These are phyloP conservation scores for Triticum urartu DNA, from an alignment of 176 grass and related monocot species.

Conservation along the genomic window DNA sequence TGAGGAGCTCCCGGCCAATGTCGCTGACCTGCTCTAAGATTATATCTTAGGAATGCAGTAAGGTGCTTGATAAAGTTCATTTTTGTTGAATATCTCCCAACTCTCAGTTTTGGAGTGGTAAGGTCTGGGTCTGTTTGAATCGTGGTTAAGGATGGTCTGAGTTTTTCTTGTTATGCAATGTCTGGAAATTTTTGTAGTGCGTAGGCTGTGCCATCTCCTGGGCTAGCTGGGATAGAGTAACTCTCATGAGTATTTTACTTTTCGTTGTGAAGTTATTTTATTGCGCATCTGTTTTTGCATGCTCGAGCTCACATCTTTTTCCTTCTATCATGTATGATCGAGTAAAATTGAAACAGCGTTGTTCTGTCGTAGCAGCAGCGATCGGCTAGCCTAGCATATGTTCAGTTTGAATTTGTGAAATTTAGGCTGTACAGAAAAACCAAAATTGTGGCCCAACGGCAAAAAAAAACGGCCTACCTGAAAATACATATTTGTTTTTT, in stretches of 20 bases:
- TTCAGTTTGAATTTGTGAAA: too few species aligned
- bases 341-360: too few species aligned
- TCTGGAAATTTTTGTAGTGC: slow-evolving; percentile 44
- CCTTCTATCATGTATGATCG: too few species aligned
- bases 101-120: slow-evolving; percentile 48
- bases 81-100: slow-evolving; percentile 48
- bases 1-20: slow-evolving; percentile 70
- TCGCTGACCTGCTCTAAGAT: slow-evolving; percentile 77
- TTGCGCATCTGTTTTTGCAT: too few species aligned
- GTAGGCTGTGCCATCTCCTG: slow-evolving; percentile 26
- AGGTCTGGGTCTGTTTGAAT: slow-evolving; percentile 36
- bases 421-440: too few species aligned
- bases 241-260: not conserved
- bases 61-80: slow-evolving; percentile 37
- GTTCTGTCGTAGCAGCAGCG: too few species aligned
- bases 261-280: not conserved
- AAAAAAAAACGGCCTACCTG: too few species aligned
- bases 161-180: slow-evolving; percentile 32
- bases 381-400: too few species aligned
- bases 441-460: too few species aligned
- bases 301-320: too few species aligned
- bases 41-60: slow-evolving; percentile 35
- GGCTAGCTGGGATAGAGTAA: slow-evolving; percentile 32
- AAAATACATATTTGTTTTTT: too few species aligned
- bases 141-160: slow-evolving; percentile 28